These are phyloP conservation scores for Kokia cookei DNA, from an alignment of 441 rosid genomes.

Conservation along the genomic window DNA sequence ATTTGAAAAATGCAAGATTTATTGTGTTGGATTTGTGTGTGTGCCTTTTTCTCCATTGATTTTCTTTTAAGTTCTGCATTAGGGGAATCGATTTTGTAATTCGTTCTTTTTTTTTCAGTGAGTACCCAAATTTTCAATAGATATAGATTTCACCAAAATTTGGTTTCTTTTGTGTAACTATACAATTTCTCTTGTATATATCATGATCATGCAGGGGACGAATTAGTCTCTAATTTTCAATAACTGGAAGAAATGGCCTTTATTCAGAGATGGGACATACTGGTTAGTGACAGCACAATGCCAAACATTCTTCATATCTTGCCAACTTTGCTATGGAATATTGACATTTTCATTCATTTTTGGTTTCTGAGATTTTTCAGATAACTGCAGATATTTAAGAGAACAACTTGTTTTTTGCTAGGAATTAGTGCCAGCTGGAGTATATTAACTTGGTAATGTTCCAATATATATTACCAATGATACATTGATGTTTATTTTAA, in stretches of 20 bases:
- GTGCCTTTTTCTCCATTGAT: neutral
- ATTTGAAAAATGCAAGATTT: neutral
- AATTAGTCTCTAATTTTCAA: neutral
- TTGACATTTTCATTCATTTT: neutral
- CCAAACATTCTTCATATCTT: neutral
- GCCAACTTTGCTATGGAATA: neutral
- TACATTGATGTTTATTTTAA: neutral
- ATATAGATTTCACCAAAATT: neutral
- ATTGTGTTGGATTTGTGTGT: neutral
- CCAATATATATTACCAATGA: neutral
- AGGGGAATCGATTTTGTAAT: too few species aligned
- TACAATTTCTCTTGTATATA: neutral
- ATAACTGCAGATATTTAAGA: neutral
- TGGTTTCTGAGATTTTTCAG: neutral
- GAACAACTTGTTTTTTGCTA: neutral
- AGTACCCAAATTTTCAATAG: too few species aligned
- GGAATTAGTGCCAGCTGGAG: neutral
- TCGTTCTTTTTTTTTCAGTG: too few species aligned
- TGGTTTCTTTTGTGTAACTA: neutral
- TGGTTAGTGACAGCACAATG: neutral
- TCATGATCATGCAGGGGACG: neutral
- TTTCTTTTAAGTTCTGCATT: too few species aligned
- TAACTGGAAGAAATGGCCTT: neutral
- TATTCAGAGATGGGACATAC: neutral
- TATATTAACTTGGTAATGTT: neutral